Base-by-base conservation (phyloP, 768 basidiomycete genomes). In the Fibroporia radiculosa region DNA sequence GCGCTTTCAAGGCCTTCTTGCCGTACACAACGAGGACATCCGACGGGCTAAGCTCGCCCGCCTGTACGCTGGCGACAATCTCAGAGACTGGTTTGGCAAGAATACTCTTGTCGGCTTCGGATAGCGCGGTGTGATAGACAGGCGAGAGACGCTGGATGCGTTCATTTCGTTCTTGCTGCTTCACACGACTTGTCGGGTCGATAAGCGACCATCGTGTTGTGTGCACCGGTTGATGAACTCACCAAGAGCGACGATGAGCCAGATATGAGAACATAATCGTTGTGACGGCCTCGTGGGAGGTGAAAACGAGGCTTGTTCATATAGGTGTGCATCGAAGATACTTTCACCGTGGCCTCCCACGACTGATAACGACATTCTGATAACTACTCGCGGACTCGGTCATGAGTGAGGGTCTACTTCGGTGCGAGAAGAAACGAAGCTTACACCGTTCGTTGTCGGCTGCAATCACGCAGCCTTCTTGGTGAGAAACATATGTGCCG, bases 1-100 rank as follows among this genome's bases (percentile, higher is more conserved):
- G 70, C 13, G 69, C 71, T 2, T 59, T 53, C 26, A 74, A 60
- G 2, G 62, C 58, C 34, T 66, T 65, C 53, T 71, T 71, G 27
- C 68, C 64, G 42, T 69, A 60, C 18, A 56, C 56, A 18, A 29
- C 37, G 28, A 60, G 51, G 13, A 58, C 50, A 19, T 53, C 52
- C 19, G 47, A 6, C 7, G 59, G 56, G 6, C 48, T 48, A 32
- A 58, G 52, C 0, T 47, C 20, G 27, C 59, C 56, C 4, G 48
- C 27, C 33, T 58, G 55, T 13, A 60, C 55, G 38, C 49, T 40
- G n/a, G 48, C 38, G 28, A 56, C 51, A 29, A 52, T 49, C 42
- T 54, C 52, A 1, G 59, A 35, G 11, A 52, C 52, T 45, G 52
- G 48, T 23, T 51, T 52, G 13, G 47, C 32, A 33, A 61, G 48